Base-by-base conservation (phyloP, 208 protist genomes). In the Perkinsela sp. region DNA sequence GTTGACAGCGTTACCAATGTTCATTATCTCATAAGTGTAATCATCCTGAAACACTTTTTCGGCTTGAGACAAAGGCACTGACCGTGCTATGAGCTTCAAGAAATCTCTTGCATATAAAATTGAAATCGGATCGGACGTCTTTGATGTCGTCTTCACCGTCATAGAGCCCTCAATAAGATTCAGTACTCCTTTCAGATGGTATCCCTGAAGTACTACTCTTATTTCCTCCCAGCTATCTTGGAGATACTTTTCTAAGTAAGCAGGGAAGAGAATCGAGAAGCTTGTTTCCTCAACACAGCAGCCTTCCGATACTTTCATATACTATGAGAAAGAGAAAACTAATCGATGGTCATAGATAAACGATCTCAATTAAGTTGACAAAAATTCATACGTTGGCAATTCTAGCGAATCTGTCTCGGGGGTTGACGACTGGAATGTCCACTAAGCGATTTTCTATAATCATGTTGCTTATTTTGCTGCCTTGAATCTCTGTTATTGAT, bases 21-120 rank as follows among this genome's bases (percentile, higher is more conserved):
- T 95, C 69, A 99, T 98, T 69, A 99, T 94, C 72, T 98, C 96
- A 74, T 89, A 97, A 16, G 81, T 86, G 48, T 96, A 83, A 29
- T 96, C 93, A 32, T 97, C 96, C 69, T 96, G 74, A 68, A 99
- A 88, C 29, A 98, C 92, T 70, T 93, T 94, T 40, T 93, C 76
- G 32, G 97, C 96, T 80, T 98, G 93, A 65, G 86, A 80, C 22
- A 96, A 81, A 1, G 93, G 91, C 30, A 97, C 93, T 69, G 90
- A 93, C 73, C 96, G 79, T 13, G 94, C 88, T 0, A 98, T 79
- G 69, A 98, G 78, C 77, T 97, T 96, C 69, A 98, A 95, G 66
- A 97, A 83, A 78, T 99, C 96, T 66, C 96, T 81, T 15, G 90
- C 94, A 77, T 98, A 97, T 67, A 99, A 78, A 69, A 99, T 97